Evolutionary conservation across 345 rosid species (phyloP).

Genomic region (Anastatica hierochuntica): DNA sequence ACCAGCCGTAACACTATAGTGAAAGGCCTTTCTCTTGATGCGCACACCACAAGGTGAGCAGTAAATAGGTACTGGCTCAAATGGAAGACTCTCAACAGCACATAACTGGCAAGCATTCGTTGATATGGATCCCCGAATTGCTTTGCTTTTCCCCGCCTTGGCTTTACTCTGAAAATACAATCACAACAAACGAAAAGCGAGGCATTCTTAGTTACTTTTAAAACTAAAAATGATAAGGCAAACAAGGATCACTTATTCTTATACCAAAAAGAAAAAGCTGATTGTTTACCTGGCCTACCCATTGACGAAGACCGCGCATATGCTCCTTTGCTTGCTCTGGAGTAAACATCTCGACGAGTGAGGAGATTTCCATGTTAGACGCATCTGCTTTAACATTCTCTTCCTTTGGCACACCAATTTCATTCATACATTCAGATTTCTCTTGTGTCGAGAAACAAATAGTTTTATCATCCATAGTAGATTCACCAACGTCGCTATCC

Average conservation of each 20-base stretch:
- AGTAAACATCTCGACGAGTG: conserved; percentile 79
- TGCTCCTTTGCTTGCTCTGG: conserved; percentile 96
- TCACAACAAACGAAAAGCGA: conserved; percentile 9
- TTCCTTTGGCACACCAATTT: conserved; percentile 38
- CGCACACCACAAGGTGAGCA: conserved; percentile 96
- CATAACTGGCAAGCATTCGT: conserved; percentile 96
- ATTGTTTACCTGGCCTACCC: conserved; percentile 99
- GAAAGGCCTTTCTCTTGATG: conserved; percentile 91
- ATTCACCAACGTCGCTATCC: conserved; percentile 34
- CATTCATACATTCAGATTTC: conserved; percentile 36
- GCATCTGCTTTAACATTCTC: conserved; percentile 41
- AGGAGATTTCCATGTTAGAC: conserved; percentile 81
- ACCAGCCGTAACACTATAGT: conserved; percentile 77
- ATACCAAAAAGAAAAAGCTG: no score
- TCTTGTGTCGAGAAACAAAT: conserved; percentile 35
- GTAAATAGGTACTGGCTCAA: conserved; percentile 95
- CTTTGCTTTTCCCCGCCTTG: conserved; percentile 92
- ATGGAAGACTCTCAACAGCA: conserved; percentile 98
- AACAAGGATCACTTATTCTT: no score
- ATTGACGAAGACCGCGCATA: conserved; percentile 82
- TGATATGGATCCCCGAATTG: conserved; percentile 93
- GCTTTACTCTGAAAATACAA: conserved; percentile 67
- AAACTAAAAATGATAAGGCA: no score
- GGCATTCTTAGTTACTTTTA: no score
- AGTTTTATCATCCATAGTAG: conserved; percentile 27